Conservation (phyloP, 116 monocot genomes). For the Papilionanthe hybrid region DNA sequence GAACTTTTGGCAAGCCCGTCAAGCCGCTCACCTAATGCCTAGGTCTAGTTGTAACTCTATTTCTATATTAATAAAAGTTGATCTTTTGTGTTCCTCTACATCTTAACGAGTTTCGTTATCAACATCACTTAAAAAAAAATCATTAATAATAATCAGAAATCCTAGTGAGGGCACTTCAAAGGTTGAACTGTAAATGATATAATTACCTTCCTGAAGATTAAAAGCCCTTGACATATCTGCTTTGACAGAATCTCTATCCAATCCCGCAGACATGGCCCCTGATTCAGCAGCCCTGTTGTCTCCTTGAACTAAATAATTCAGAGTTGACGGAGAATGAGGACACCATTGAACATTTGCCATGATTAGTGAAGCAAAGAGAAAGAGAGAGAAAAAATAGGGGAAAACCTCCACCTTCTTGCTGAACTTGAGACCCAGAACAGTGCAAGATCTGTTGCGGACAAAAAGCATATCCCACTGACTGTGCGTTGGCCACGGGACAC, state of each 20-base stretch:
- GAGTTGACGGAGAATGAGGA: slow-evolving; percentile 1
- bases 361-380: slow-evolving; percentile 15
- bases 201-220: slow-evolving; percentile 25
- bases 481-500: slow-evolving; percentile 1
- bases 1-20: too few relatives aligned
- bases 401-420: slow-evolving; percentile 13
- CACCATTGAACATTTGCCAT: slow-evolving; percentile 1
- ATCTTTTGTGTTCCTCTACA: too few relatives aligned
- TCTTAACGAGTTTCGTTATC: too few relatives aligned
- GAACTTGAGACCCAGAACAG: slow-evolving; percentile 18
- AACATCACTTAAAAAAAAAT: too few relatives aligned
- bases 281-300: slow-evolving; percentile 26
- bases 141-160: not conserved
- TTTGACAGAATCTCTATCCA: slow-evolving; percentile 21
- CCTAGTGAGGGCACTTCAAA: not conserved
- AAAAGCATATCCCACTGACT: slow-evolving; percentile 15
- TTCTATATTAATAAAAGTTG: too few relatives aligned
- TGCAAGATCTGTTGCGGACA: slow-evolving; percentile 12
- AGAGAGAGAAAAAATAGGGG: not conserved
- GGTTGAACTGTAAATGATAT: not conserved
- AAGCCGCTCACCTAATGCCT: too few relatives aligned
- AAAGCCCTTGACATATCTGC: slow-evolving; percentile 13
- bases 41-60: too few relatives aligned
- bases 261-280: slow-evolving; percentile 36
- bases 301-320: slow-evolving; percentile 7